phyloP scores from a whole-genome alignment of 768 basidiomycete species.

The Glaciozyma martinii region DNA sequence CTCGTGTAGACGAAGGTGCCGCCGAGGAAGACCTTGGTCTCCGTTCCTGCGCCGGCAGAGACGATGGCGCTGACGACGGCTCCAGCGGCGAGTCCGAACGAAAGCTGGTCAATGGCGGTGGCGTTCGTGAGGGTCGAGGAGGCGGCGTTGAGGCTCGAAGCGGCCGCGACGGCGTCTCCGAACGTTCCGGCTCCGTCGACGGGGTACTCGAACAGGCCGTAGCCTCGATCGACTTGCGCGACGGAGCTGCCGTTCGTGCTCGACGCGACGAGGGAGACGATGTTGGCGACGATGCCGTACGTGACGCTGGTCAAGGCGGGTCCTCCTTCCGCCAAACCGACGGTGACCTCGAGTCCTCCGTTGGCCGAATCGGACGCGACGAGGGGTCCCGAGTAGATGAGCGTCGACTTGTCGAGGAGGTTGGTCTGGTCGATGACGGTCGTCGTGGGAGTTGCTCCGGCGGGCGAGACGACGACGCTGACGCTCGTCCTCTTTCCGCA shows the following conservation, averaged over 20 bases:
- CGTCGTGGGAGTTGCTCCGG: constrained; percentile 61
- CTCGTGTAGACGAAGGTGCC: constrained; percentile 61
- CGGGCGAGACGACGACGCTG: constrained; percentile 56
- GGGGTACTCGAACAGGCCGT: constrained; percentile 88
- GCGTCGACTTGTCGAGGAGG: constrained; percentile 50
- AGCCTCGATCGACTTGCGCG: constrained; percentile 45
- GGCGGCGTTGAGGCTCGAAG: constrained; percentile 11
- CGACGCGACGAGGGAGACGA: constrained; percentile 66
- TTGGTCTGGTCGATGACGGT: constrained; percentile 68
- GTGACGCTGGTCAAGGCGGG: constrained; percentile 58
- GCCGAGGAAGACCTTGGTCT: constrained; percentile 40
- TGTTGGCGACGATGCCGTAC: constrained; percentile 75
- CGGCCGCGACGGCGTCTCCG: constrained; percentile 29
- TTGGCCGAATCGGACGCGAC: constrained; percentile 53
- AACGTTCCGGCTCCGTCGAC: constrained; percentile 43
- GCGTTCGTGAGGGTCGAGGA: constrained; percentile 19
- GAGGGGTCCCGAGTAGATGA: constrained; percentile 73
- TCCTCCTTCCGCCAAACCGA: constrained; percentile 56
- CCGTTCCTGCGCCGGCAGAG: background rate
- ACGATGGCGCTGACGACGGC: constrained; percentile 14
- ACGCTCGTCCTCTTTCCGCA: constrained; percentile 74
- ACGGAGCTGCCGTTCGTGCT: constrained; percentile 40
- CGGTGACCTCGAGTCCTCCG: constrained; percentile 52
- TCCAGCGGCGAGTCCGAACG: constrained; percentile 16
- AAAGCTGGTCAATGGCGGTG: constrained; percentile 31